phyloP scores from a whole-genome alignment of 805 yeast genomes.

The Wickerhamomyces xylosicus region DNA sequence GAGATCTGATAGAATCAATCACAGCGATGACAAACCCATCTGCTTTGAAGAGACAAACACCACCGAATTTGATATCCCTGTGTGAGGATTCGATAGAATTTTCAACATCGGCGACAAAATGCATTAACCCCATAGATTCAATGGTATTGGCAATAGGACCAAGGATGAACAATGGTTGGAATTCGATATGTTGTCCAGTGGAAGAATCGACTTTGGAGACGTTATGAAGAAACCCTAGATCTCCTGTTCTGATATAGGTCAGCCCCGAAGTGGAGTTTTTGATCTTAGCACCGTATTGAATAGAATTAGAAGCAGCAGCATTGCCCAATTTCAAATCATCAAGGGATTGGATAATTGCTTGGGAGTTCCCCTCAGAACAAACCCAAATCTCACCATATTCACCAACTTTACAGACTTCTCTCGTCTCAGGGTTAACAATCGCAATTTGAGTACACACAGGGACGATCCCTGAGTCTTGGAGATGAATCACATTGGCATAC shows the following conservation, averaged over 20 bases:
- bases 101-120: slow-evolving; percentile 82
- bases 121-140: slow-evolving; percentile 85
- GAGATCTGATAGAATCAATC: slow-evolving; percentile 46
- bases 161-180: slow-evolving; percentile 76
- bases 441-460: slow-evolving; percentile 92
- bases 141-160: slow-evolving; percentile 83
- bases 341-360: slow-evolving; percentile 29
- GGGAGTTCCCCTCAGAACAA: slow-evolving; percentile 74
- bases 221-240: slow-evolving; percentile 83
- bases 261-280: slow-evolving; percentile 48
- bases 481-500: slow-evolving; percentile 60
- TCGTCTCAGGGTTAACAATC: slow-evolving; percentile 90
- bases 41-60: slow-evolving; percentile 69
- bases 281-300: slow-evolving; percentile 54
- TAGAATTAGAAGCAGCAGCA: too few relatives aligned
- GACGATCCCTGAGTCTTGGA: slow-evolving; percentile 94
- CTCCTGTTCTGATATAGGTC: slow-evolving; percentile 78
- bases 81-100: slow-evolving; percentile 46
- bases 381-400: slow-evolving; percentile 98
- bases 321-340: slow-evolving; percentile 34
- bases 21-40: slow-evolving; percentile 72
- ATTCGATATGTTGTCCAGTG: slow-evolving; percentile 23
- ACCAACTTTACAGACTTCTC: slow-evolving; percentile 68
- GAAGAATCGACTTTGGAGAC: slow-evolving; percentile 38
- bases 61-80: slow-evolving; percentile 34